phyloP scores from a whole-genome alignment of 2,329 filamentous ascomycete species.

The Talaromyces sp. region DNA sequence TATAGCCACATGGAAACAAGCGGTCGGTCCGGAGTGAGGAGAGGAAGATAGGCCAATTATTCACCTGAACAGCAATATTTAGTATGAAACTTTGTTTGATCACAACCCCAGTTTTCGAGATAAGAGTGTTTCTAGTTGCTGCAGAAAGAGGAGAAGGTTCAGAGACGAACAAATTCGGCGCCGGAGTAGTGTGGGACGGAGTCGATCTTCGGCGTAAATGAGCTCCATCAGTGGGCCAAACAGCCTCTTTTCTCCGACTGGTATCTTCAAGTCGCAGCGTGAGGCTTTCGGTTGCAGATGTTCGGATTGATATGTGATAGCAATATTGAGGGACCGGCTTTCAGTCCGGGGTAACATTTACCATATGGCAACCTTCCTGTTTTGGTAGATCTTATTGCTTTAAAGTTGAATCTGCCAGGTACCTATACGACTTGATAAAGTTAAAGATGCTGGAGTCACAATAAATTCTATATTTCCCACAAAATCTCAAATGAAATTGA shows the following conservation, averaged over 20 bases:
- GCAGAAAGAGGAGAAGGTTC: neutral
- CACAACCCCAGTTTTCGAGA: neutral
- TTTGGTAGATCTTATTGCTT: neutral
- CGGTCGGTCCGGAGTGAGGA: neutral
- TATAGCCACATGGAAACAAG: neutral
- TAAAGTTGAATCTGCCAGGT: neutral
- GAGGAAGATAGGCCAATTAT: neutral
- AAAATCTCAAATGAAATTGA: no score
- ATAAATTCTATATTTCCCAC: no score
- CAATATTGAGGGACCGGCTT: neutral
- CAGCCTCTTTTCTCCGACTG: neutral
- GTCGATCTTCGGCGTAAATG: neutral
- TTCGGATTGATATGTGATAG: neutral
- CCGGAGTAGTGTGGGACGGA: slow-evolving; percentile 4
- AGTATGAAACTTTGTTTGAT: neutral
- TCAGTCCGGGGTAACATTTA: neutral
- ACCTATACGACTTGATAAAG: no score
- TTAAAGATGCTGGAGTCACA: no score
- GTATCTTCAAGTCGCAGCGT: neutral
- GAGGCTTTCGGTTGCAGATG: neutral
- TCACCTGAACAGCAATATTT: neutral
- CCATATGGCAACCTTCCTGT: neutral
- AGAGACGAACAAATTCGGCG: neutral
- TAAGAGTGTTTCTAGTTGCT: neutral
- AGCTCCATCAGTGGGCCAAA: neutral